Evolutionary conservation across 768 basidiomycete species (phyloP), one percentile per base, ranked within the genome.

Genomic region (Boletus bicolor): DNA sequence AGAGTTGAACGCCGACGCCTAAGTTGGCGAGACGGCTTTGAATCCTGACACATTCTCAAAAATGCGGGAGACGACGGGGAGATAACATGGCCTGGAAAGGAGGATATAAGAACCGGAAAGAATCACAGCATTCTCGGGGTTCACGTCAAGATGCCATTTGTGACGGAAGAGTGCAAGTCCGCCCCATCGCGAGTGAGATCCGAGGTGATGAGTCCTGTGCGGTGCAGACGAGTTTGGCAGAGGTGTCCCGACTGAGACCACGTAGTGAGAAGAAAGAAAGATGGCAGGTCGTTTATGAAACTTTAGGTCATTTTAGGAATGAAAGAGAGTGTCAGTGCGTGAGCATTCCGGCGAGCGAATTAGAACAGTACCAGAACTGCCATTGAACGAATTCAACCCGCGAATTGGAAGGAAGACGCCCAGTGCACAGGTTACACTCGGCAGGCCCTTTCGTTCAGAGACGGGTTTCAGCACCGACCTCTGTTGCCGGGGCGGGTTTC

Each of bases 261-360:
- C 42, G 47, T 53, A 65, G 68, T 63, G 67, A 68, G 61, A 70
- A 62, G 58, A 59, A 53, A 51, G 50, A 37, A 38, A 45, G 24
- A 45, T 59, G 44, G 38, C 39, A 60, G 41, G 46, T 26, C 26
- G 46, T 59, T 68, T 61, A 72, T 71, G 69, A 71, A 71, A 71
- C 71, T 69, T 64, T 70, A 64, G 60, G 53, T 62, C 62, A 50
- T 56, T 65, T 72, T 64, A 61, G 68, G 68, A 72, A 72, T 68
- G 49, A 71, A 69, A 54, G 66, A 57, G 53, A 50, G 58, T 5
- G 45, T 47, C 28, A 28, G 28, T 59, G 45, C 45, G 57, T 59
- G 57, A 58, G 49, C 57, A 38, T 56, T 55, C 44, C 54, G 15
- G 54, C 34, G 55, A 53, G 48, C 51, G 36, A 51, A 53, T 49